phyloP scores from a whole-genome alignment of 2,329 filamentous ascomycete genomes.

The Penicillium sp. region DNA sequence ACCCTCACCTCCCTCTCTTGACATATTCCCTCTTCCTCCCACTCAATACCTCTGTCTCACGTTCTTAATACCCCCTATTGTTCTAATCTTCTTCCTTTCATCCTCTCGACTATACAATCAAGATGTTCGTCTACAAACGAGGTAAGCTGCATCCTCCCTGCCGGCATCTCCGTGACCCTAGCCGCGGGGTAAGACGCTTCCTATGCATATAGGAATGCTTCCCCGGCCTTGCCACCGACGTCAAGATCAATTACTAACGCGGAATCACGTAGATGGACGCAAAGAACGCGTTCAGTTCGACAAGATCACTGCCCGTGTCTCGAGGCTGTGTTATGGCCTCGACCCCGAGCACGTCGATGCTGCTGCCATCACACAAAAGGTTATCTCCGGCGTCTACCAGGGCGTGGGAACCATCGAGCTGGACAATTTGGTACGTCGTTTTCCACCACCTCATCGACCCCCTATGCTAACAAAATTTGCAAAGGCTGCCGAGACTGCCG shows the following conservation, averaged over 20 bases:
- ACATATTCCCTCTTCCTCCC: conserved; percentile 23
- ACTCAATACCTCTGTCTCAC: conserved; percentile 12
- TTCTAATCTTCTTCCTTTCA: conserved; percentile 15
- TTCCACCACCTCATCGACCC: not conserved
- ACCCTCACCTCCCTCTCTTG: conserved; percentile 6
- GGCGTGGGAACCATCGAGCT: conserved; percentile 95
- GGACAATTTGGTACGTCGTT: conserved; percentile 81
- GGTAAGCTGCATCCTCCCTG: conserved; percentile 44
- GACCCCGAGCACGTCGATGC: conserved; percentile 95
- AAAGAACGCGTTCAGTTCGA: conserved; percentile 99
- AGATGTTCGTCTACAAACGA: conserved; percentile 64
- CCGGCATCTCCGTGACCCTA: not conserved
- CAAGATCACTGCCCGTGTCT: conserved; percentile 99
- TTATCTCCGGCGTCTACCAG: conserved; percentile 98
- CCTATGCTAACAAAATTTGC: conserved; percentile 23
- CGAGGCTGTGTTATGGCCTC: conserved; percentile 93
- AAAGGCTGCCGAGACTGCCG: conserved; percentile 95
- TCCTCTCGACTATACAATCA: conserved; percentile 23
- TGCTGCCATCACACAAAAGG: conserved; percentile 97
- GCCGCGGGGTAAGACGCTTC: conserved; percentile 3
- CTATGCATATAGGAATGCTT: not conserved
- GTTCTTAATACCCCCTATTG: conserved; percentile 25
- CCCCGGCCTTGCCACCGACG: conserved; percentile 16
- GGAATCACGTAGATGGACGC: conserved; percentile 72
- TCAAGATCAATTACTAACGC: conserved; percentile 19